phyloP scores from a whole-genome alignment of 1,284 basidiomycete genomes.

The Trichosporon asahii region DNA sequence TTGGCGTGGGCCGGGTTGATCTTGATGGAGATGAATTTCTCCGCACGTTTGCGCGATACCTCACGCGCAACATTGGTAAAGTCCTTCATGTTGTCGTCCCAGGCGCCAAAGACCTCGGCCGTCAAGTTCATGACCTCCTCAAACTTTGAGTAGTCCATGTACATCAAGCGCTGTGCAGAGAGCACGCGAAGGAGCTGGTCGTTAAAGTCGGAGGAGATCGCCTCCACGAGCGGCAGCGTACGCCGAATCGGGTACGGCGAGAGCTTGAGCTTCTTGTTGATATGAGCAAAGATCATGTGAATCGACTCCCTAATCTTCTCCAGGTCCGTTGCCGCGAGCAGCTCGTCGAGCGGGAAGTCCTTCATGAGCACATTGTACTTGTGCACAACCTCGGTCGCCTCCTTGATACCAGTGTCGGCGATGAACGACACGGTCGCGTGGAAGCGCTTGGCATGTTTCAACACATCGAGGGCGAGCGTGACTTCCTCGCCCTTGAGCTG shows the following conservation, averaged over 20 bases:
- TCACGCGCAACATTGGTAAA: slow-evolving; percentile 97
- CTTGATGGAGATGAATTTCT: slow-evolving; percentile 97
- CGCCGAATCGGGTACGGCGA: slow-evolving; percentile 95
- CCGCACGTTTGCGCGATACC: slow-evolving; percentile 82
- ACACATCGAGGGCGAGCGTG: slow-evolving; percentile 88
- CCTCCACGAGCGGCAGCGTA: slow-evolving; percentile 92
- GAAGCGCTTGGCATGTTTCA: slow-evolving; percentile 94
- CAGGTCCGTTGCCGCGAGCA: slow-evolving; percentile 91
- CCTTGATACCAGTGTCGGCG: slow-evolving; percentile 93
- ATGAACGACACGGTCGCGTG: slow-evolving; percentile 97
- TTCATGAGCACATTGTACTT: slow-evolving; percentile 99
- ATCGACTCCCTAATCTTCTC: slow-evolving; percentile 90
- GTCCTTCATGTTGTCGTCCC: slow-evolving; percentile 97
- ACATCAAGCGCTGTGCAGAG: slow-evolving; percentile 81
- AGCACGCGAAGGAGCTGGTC: slow-evolving; percentile 89
- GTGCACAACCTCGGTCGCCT: slow-evolving; percentile 84
- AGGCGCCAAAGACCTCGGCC: slow-evolving; percentile 80
- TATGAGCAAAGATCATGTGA: slow-evolving; percentile 81
- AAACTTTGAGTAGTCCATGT: slow-evolving; percentile 91
- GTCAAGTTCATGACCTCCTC: slow-evolving; percentile 76
- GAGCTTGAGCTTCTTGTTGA: slow-evolving; percentile 91
- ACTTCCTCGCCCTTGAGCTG: slow-evolving; percentile 91
- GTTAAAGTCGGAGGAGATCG: slow-evolving; percentile 95
- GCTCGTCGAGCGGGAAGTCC: slow-evolving; percentile 95
- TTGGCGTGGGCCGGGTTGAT: slow-evolving; percentile 85